Evolutionary conservation across 106 monocot species (phyloP), one percentile per base, ranked within the genome.

Genomic region (Posidonia australis): DNA sequence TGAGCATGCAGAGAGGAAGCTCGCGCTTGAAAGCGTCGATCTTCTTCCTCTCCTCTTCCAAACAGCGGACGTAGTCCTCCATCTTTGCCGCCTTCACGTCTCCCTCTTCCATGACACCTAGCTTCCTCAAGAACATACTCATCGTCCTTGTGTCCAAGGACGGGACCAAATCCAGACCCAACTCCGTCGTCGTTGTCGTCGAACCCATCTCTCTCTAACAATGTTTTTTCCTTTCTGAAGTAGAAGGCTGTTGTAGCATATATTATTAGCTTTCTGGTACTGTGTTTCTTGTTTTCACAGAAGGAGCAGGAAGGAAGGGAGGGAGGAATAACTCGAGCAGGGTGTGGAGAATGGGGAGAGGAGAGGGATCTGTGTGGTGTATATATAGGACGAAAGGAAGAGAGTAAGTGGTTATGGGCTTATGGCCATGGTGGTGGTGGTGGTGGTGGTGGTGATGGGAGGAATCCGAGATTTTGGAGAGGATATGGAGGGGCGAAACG

Each of bases 11-110:
- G 58, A 88, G 64, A 20, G 88, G 88, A 26, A 93, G 85, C 76
- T 93, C 92, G 31, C 88, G 75, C 36, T 79, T 81, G 72, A 93
- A 93, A 36, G 78, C 78, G 18, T 93, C 80, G 64, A 93, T 88
- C 78, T 88, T 93, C 13, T 36, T 22, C 62, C 69, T 70, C 79
- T 93, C 92, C 62, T 83, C 88, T 44, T 85, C 83, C n/a, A 93
- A 64, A 10, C 44, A 41, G 58, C 31, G 58, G 30, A 87, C 49
- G 55, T 65, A 70, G 36, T 78, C 76, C 54, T 82, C 80, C 36
- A 92, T 49, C 66, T 46, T 78, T 17, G 64, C 43, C 17, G 48
- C 45, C 56, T 52, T 63, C 19, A 16, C 12, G 31, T 22, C 43
- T 28, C 51, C 63, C 30, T 32, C 73, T 56, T 66, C 46, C 28